Evolutionary conservation across 169 alveolate genomes (phyloP).

Genomic region (Perkinsus olseni): DNA sequence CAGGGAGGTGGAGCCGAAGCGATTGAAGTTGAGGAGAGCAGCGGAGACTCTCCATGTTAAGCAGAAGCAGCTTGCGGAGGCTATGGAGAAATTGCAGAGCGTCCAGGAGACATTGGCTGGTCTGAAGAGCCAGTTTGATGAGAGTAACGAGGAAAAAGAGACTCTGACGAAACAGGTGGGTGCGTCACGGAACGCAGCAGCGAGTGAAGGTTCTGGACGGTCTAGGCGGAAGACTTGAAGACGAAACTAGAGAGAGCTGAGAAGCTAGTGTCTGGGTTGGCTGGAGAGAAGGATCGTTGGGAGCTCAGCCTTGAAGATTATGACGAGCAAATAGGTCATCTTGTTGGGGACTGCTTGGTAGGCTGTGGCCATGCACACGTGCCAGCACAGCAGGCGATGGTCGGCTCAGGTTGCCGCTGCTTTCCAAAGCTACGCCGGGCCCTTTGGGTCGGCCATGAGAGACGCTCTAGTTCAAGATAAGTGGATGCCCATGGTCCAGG

Average conservation of each 20-base stretch:
- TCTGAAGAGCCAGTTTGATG: slow-evolving; percentile 56
- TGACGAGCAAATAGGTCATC: slow-evolving; percentile 62
- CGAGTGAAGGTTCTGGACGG: too few species aligned
- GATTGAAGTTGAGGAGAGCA: slow-evolving; percentile 68
- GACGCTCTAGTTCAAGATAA: slow-evolving; percentile 27
- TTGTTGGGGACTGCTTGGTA: slow-evolving; percentile 70
- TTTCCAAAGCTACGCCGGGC: slow-evolving; percentile 84
- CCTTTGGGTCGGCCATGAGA: slow-evolving; percentile 68
- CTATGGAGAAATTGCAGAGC: slow-evolving; percentile 49
- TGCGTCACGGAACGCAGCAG: too few species aligned
- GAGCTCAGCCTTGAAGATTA: slow-evolving; percentile 64
- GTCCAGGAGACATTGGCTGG: slow-evolving; percentile 62
- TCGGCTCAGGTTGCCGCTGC: slow-evolving; percentile 64
- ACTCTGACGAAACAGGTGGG: slow-evolving; percentile 46
- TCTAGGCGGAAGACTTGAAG: slow-evolving; percentile 59
- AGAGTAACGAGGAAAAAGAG: slow-evolving; percentile 60
- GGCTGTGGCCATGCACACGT: slow-evolving; percentile 59
- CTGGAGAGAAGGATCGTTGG: slow-evolving; percentile 87
- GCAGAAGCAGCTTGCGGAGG: slow-evolving; percentile 65
- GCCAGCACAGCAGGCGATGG: slow-evolving; percentile 46
- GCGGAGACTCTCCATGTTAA: slow-evolving; percentile 75
- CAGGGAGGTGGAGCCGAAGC: slow-evolving; percentile 93
- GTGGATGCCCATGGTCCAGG: slow-evolving; percentile 57
- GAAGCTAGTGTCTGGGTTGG: slow-evolving; percentile 79
- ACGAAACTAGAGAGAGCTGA: slow-evolving; percentile 85